These are phyloP conservation scores for Didymella pomorum DNA, from an alignment of 2,329 filamentous ascomycete genomes.

Conservation along the genomic window DNA sequence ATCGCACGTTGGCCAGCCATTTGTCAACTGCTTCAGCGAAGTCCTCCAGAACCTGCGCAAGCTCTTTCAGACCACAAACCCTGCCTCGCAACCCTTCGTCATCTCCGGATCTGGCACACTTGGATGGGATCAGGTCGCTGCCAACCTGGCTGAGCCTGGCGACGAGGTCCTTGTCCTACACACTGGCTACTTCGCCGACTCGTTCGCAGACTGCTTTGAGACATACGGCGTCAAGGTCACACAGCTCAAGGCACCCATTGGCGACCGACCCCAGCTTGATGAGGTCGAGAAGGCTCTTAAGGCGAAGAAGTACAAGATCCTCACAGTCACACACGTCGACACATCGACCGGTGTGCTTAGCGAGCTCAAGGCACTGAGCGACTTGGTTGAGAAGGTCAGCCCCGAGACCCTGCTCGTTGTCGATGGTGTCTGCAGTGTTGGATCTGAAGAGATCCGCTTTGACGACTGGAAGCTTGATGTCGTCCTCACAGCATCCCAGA, in stretches of 20 bases:
- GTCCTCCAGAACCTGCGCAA: conserved; percentile 86
- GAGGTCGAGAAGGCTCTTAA: conserved; percentile 89
- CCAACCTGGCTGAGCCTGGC: conserved; percentile 87
- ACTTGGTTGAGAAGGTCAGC: conserved; percentile 83
- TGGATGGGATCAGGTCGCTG: conserved; percentile 95
- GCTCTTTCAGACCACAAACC: conserved; percentile 89
- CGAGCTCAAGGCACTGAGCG: conserved; percentile 83
- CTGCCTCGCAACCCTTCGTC: conserved; percentile 87
- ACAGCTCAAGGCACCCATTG: conserved; percentile 88
- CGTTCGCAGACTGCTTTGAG: conserved; percentile 89
- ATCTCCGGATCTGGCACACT: conserved; percentile 94
- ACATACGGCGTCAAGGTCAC: conserved; percentile 91
- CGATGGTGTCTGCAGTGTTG: conserved; percentile 96
- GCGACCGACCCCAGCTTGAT: conserved; percentile 82
- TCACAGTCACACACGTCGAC: conserved; percentile 97
- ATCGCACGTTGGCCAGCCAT: conserved; percentile 88
- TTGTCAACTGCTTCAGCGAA: conserved; percentile 91
- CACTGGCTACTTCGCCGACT: conserved; percentile 96
- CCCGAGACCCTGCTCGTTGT: conserved; percentile 92
- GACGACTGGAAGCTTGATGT: conserved; percentile 94
- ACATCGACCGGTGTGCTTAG: conserved; percentile 96
- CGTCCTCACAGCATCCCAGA: conserved; percentile 93
- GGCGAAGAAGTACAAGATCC: conserved; percentile 90
- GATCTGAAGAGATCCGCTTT: conserved; percentile 93
- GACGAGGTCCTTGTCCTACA: conserved; percentile 93